phyloP scores from a whole-genome alignment of 176 grass and related monocot genomes.

The Ananas comosus region DNA sequence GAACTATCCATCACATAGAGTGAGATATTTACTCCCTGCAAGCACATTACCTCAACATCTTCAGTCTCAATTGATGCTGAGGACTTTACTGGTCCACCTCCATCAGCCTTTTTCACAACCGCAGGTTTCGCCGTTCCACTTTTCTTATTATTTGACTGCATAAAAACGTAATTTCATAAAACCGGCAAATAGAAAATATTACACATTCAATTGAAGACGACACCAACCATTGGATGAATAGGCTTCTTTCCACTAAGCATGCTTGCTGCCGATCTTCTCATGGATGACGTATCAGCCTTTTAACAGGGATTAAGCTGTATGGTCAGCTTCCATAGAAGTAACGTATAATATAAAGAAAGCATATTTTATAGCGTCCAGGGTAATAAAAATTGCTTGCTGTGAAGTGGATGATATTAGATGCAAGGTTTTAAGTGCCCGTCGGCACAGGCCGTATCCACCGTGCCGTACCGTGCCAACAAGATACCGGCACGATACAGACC shows the following conservation, averaged over 20 bases:
- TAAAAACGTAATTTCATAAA: constrained; percentile 15
- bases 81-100: constrained; percentile 48
- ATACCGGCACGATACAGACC: no score
- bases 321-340: not conserved
- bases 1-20: constrained; percentile 2
- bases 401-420: not conserved
- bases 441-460: no score
- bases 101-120: constrained; percentile 60
- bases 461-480: no score
- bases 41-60: constrained; percentile 82
- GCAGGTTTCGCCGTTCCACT: constrained; percentile 46
- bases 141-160: constrained; percentile 66
- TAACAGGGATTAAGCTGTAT: constrained; percentile 4
- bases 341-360: not conserved
- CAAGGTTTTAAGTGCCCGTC: no score
- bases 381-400: not conserved
- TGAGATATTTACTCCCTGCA: constrained; percentile 12
- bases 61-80: constrained; percentile 52
- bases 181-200: constrained; percentile 8
- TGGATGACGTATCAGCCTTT: constrained; percentile 65
- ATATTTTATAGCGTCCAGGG: not conserved
- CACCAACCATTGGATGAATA: constrained; percentile 42
- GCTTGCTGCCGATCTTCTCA: constrained; percentile 93
- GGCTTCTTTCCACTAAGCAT: constrained; percentile 95
- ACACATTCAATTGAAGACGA: constrained; percentile 17